Evolutionary conservation across 768 basidiomycete species (phyloP), one percentile per base, ranked within the genome.

Genomic region (Agaricus sinodeliciosus): DNA sequence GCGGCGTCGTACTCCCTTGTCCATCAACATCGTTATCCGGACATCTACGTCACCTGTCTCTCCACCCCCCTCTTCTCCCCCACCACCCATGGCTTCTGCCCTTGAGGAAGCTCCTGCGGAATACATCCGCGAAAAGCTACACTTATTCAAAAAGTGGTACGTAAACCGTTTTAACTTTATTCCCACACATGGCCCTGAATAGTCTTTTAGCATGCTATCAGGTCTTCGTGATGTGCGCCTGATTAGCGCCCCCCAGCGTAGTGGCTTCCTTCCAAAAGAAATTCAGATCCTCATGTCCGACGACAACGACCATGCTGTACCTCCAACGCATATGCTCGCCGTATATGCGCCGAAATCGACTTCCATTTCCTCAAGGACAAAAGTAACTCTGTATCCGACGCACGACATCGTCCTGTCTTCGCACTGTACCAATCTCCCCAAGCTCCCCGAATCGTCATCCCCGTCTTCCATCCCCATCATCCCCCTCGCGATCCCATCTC

Each of bases 361-460:
- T 60, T 1, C 47, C 58, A 60, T 56, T 13, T 56, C 56, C 34
- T 37, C 42, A 45, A 57, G 27, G 55, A 50, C 50, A 9, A 69
- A 68, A 56, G 66, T 75, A 19, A 69, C 75, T 9, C 72, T 91
- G 51, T 83, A 78, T 57, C 83, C 90, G 7, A 76, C 80, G 6
- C 89, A 92, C 66, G 78, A 80, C 25, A 66, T 87, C 42, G 74
- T 90, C 37, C 75, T 90, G 51, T 84, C 84, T 5, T 72, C 84
- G 0, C 76, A 87, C 62, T 91, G 86, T 63, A 68, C 87, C 18
- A 73, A 77, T 42, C 73, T 90, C 4, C 81, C 85, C 1, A 66
- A 73, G 26, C 72, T 87, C 22, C 78, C 81, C 0, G 11, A 43
- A 8, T 27, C 46, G 9, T 18, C 72, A 1, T 69, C 71, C 52